phyloP scores from a whole-genome alignment of 257 asterid genomes.

The Fraxinus pennsylvanica region DNA sequence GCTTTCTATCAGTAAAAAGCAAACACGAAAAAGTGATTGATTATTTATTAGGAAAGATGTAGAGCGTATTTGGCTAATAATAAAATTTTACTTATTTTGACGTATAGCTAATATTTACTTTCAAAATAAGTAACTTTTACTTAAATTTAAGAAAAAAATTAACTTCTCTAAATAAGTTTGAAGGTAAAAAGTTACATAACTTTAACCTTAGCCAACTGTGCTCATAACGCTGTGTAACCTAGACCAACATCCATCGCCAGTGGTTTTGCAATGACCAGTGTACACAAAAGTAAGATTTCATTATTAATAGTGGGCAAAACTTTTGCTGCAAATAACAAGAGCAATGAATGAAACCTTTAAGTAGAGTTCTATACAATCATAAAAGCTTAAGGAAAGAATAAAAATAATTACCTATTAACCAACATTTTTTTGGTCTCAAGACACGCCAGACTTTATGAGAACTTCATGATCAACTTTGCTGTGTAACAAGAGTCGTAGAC shows the following conservation, averaged over 20 bases:
- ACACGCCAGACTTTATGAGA: slow-evolving; percentile 39
- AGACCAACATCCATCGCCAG: slow-evolving; percentile 37
- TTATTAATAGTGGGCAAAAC: too few species aligned
- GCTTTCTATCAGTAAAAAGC: neutral
- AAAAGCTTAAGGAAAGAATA: too few species aligned
- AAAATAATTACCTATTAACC: slow-evolving; percentile 18
- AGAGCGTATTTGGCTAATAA: too few species aligned
- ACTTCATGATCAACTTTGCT: slow-evolving; percentile 46
- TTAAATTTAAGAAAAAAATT: too few species aligned
- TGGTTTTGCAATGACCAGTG: slow-evolving; percentile 45
- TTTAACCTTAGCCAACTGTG: too few species aligned
- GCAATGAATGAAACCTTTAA: neutral
- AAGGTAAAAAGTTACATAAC: too few species aligned
- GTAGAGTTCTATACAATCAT: neutral
- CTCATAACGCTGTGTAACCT: neutral
- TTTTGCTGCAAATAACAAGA: slow-evolving; percentile 27
- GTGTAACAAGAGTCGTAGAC: slow-evolving; percentile 39
- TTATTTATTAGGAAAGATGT: neutral
- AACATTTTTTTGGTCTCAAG: slow-evolving; percentile 36
- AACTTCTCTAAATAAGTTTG: too few species aligned
- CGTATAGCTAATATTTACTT: neutral
- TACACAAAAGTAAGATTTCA: too few species aligned
- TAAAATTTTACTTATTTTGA: too few species aligned
- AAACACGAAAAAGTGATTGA: neutral
- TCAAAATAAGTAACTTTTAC: neutral